A percentile compares a stretch with the other conserved stretches of the same genome.
Conservation (phyloP, 805 yeast species). For the Tetrapisispora fleetii region DNA sequence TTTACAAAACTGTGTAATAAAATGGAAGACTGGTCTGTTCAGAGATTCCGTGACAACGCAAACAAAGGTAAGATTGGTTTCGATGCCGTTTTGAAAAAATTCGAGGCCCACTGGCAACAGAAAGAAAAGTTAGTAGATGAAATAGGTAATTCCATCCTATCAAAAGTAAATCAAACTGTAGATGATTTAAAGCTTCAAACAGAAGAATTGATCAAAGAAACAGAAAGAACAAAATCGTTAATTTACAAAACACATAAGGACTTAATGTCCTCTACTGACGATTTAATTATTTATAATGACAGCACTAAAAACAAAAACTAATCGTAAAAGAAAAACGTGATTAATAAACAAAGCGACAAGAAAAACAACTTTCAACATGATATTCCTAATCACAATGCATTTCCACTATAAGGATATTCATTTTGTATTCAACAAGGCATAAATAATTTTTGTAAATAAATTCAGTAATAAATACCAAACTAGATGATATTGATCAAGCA, state of each 20-base stretch:
- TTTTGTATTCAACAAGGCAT: too few species aligned
- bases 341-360: too few species aligned
- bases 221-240: constrained; percentile 15
- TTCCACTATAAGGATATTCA: too few species aligned
- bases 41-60: constrained; percentile 84
- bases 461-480: too few species aligned
- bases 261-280: background rate
- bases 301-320: background rate
- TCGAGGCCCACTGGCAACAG: constrained; percentile 29
- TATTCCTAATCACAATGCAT: too few species aligned
- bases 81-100: constrained; percentile 58
- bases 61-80: constrained; percentile 72
- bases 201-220: constrained; percentile 19
- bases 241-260: constrained; percentile 2
- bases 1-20: constrained; percentile 63
- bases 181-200: constrained; percentile 21
- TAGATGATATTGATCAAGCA: too few species aligned
- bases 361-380: too few species aligned
- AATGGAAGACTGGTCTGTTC: constrained; percentile 86
- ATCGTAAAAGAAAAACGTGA: background rate
- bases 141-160: constrained; percentile 16
- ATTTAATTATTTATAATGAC: background rate
- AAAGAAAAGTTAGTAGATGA: constrained; percentile 24
- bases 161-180: constrained; percentile 26
- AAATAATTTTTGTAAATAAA: too few species aligned